Evolutionary conservation across 2,329 filamentous ascomycete species (phyloP), one percentile per base, ranked within the genome.

Genomic region (Achaetomium macrosporum): DNA sequence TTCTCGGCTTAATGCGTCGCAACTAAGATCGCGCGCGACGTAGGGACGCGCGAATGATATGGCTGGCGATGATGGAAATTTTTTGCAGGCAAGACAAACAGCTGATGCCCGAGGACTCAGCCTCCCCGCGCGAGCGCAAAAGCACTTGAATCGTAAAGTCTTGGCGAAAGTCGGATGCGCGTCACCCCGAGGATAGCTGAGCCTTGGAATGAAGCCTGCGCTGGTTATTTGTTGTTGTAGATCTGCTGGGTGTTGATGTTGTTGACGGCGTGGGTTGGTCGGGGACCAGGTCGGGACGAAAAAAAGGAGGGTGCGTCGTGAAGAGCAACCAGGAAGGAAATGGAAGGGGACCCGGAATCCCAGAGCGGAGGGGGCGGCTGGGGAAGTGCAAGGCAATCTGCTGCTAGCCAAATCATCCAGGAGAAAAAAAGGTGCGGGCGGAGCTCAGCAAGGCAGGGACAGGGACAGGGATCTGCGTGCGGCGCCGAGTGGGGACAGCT

Each of bases 391-490:
- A 54, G 46, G 49, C 55, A 57, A 55, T 45, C 51, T 30, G 42
- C 13, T 53, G 52, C 48, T 48, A 42, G 52, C 49, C 46, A 55
- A 53, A 51, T 52, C 48, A 52, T 50, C 46, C 13, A 37, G n/a
- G 25, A 45, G 40, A 51, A 56, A 58, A 57, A 58, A 58, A 53
- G 56, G 49, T 58, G 54, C 56, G 33, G 54, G 55, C 3, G 35
- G 13, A 37, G 15, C 33, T 35, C 35, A 37, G 35, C 15, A 37
- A 13, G 33, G 13, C 33, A 37, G 35, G 44, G 42, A 37, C 54
- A 54, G 17, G 54, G 54, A 42, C 56, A 47, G 19, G 56, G 56
- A 41, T 51, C 33, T 48, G 19, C 52, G 25, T 54, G 53, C 51
- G 53, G 48, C 46, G 44, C 51, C 25, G 39, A 30, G 37, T 36